Conservation (phyloP, 2,329 filamentous ascomycete genomes). For the Pestalotiopsis fici region DNA sequence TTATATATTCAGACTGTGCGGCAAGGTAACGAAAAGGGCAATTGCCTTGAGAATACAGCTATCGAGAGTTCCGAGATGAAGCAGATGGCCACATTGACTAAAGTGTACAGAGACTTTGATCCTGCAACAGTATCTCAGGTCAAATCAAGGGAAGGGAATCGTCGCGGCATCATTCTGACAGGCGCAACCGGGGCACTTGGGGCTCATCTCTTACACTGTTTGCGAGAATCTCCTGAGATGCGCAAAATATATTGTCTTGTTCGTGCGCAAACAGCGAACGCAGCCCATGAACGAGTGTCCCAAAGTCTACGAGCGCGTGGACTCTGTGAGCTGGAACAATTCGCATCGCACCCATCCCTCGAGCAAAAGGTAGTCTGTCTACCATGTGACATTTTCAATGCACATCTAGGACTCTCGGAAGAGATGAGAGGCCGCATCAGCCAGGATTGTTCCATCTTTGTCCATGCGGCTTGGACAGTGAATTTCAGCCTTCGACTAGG, state of each 20-base stretch:
- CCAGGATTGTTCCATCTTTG: slow-evolving; percentile 47
- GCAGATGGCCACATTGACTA: slow-evolving; percentile 26
- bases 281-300: slow-evolving; percentile 43
- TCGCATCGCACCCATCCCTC: not conserved
- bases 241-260: slow-evolving; percentile 57
- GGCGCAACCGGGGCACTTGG: slow-evolving; percentile 39
- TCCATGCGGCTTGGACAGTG: slow-evolving; percentile 67
- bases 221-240: slow-evolving; percentile 38
- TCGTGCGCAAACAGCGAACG: slow-evolving; percentile 42
- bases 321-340: not conserved
- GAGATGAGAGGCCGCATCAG: slow-evolving; percentile 41
- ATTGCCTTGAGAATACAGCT: not conserved
- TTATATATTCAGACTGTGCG: slow-evolving; percentile 19
- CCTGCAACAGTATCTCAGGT: slow-evolving; percentile 9
- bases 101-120: slow-evolving; percentile 25
- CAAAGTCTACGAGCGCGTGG: slow-evolving; percentile 39
- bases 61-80: slow-evolving; percentile 15
- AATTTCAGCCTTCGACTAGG: slow-evolving; percentile 61
- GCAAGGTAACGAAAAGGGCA: not conserved
- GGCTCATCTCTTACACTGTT: slow-evolving; percentile 47
- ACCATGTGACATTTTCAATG: slow-evolving; percentile 46
- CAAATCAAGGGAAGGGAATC: not conserved
- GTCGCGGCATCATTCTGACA: slow-evolving; percentile 22
- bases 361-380: slow-evolving; percentile 45
- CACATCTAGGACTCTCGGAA: slow-evolving; percentile 46